Percentiles rank a stretch among this genome's conserved stretches.
phyloP scores from a whole-genome alignment of 768 basidiomycete genomes.

The Termitomyces sp. region DNA sequence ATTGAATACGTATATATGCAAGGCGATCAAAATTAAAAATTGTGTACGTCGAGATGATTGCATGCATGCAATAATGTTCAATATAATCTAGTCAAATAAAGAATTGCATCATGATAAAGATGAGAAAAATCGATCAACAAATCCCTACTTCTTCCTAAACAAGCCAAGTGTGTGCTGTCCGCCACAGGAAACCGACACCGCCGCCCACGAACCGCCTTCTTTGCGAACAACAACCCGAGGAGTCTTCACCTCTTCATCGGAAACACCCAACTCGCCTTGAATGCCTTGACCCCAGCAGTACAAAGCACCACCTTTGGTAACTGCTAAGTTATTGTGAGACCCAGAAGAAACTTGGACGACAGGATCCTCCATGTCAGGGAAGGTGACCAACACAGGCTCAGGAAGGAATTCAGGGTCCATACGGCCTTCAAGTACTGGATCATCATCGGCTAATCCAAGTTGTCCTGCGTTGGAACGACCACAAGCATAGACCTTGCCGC shows the following conservation, averaged over 20 bases:
- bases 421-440: slow-evolving; percentile 57
- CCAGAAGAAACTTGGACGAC: slow-evolving; percentile 64
- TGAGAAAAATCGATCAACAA: neutral
- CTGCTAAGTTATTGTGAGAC: slow-evolving; percentile 65
- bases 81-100: neutral
- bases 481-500: slow-evolving; percentile 81
- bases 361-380: slow-evolving; percentile 60
- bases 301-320: slow-evolving; percentile 61
- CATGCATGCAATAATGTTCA: neutral
- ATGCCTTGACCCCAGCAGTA: slow-evolving; percentile 78
- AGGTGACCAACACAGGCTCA: slow-evolving; percentile 59
- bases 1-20: neutral
- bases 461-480: slow-evolving; percentile 84
- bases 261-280: slow-evolving; percentile 69
- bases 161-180: slow-evolving; percentile 76
- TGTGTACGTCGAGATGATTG: neutral
- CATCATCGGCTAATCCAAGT: slow-evolving; percentile 70
- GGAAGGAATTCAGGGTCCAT: slow-evolving; percentile 52
- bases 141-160: slow-evolving; percentile 52
- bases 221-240: slow-evolving; percentile 65
- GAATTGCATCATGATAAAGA: neutral
- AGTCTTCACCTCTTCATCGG: slow-evolving; percentile 51
- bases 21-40: neutral
- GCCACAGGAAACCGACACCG: slow-evolving; percentile 62
- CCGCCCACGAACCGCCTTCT: slow-evolving; percentile 67